These are phyloP conservation scores for Tothia fuscella DNA, from an alignment of 2,329 filamentous ascomycete genomes.

Conservation along the genomic window DNA sequence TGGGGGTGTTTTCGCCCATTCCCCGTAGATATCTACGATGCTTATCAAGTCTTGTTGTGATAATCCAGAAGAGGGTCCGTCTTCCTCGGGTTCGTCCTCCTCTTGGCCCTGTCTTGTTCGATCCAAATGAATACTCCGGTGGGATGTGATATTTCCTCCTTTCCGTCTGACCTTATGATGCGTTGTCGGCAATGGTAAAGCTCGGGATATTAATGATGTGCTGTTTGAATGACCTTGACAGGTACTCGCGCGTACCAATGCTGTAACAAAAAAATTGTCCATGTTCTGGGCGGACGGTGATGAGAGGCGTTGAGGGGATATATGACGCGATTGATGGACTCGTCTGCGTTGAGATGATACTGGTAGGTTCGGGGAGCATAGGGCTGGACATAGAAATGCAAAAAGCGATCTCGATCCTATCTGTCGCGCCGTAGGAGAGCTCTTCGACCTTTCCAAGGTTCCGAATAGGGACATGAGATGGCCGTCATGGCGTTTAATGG, in stretches of 20 bases:
- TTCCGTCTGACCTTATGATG: not conserved
- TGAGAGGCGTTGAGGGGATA: not conserved
- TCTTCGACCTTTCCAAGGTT: conserved; percentile 39
- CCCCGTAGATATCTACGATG: conserved; percentile 10
- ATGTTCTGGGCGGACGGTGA: conserved; percentile 25
- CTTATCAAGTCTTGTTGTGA: conserved; percentile 3
- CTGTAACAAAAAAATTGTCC: conserved; percentile 42
- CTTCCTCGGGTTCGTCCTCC: conserved; percentile 1
- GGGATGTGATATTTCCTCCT: conserved; percentile 9
- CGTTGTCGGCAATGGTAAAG: no score
- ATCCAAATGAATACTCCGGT: conserved; percentile 9
- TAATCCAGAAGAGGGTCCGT: conserved; percentile 6
- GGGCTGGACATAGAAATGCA: conserved; percentile 22
- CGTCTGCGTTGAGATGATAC: no score
- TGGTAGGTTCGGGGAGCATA: no score
- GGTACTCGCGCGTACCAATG: conserved; percentile 39
- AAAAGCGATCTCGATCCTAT: conserved; percentile 24
- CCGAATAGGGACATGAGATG: conserved; percentile 52
- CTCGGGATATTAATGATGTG: no score
- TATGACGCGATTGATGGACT: not conserved
- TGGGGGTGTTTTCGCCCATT: not conserved
- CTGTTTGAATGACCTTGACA: conserved; percentile 34
- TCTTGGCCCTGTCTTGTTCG: conserved; percentile 7
- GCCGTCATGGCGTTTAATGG: conserved; percentile 44
- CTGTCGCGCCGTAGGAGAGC: conserved; percentile 36